Conservation (phyloP, 768 basidiomycete genomes). For the Termitomyces sp. region DNA sequence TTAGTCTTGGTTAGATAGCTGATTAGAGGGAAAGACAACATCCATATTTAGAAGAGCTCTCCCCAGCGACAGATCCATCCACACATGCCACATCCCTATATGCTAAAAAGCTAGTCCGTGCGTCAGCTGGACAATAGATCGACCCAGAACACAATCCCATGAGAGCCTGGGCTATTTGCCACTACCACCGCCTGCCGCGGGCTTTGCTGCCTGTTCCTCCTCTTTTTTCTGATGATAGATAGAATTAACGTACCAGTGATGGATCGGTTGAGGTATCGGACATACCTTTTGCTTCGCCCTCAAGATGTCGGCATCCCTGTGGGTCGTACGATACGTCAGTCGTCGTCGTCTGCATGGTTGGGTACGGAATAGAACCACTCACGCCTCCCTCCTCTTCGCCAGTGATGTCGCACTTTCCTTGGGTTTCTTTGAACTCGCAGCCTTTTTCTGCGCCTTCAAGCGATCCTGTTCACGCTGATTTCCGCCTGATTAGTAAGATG, state of each 20-base stretch:
- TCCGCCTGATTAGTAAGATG: conserved; percentile 46
- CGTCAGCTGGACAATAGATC: conserved; percentile 5
- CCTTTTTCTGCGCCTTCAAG: conserved; percentile 68
- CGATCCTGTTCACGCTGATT: conserved; percentile 81
- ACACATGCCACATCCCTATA: not conserved
- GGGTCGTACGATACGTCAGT: conserved; percentile 17
- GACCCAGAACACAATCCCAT: conserved; percentile 9
- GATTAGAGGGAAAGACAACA: not conserved
- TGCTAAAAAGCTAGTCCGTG: not conserved
- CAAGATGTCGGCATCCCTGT: conserved; percentile 70
- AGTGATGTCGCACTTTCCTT: conserved; percentile 65
- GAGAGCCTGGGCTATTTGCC: conserved; percentile 30
- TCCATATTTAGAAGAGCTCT: not conserved
- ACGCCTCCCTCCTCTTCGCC: conserved; percentile 73
- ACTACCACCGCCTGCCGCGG: conserved; percentile 17
- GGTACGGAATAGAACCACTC: conserved; percentile 26
- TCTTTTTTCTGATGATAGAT: conserved; percentile 43
- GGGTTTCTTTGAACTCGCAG: conserved; percentile 49
- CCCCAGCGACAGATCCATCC: not conserved
- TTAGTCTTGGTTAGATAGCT: not conserved
- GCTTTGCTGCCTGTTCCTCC: conserved; percentile 33
- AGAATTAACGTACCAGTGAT: conserved; percentile 2
- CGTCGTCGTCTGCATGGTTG: conserved; percentile 2
- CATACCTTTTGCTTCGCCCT: conserved; percentile 77
- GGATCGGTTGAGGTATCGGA: conserved; percentile 1